Conservation (phyloP, 108 stramenopile species). For the Skeletonema tropicum region DNA sequence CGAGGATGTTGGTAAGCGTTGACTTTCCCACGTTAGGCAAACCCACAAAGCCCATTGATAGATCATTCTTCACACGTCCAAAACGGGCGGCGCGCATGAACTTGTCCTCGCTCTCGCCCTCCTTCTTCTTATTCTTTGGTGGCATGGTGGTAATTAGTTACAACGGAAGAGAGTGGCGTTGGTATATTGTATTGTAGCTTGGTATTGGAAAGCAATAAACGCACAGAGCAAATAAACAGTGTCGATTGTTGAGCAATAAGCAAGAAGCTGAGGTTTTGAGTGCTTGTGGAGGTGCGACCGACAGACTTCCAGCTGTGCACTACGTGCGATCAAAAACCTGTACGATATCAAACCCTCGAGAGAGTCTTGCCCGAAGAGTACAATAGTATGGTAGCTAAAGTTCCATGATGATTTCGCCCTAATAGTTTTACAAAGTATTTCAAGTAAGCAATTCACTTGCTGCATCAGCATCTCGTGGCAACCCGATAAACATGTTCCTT, state of each 20-base stretch:
- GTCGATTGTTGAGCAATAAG: no score
- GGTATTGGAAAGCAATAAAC: no score
- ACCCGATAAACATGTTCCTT: neutral
- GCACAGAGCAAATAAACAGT: no score
- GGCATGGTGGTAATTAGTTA: conserved; percentile 59
- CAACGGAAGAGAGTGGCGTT: neutral
- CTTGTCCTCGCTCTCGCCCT: conserved; percentile 61
- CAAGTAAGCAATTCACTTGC: neutral
- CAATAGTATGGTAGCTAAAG: no score
- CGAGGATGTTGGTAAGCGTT: conserved; percentile 87
- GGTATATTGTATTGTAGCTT: no score
- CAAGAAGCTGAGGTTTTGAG: no score
- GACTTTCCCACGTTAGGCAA: conserved; percentile 99
- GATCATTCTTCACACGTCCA: conserved; percentile 89
- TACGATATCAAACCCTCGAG: no score
- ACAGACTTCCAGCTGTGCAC: no score
- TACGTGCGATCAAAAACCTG: no score
- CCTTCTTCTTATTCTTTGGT: conserved; percentile 85
- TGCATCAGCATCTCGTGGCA: neutral
- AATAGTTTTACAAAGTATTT: neutral
- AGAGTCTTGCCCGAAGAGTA: no score
- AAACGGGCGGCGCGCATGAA: conserved; percentile 89
- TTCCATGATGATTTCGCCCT: no score
- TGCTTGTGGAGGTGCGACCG: no score
- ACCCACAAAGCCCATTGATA: conserved; percentile 92